These are phyloP conservation scores for Penicillium sp. DNA, from an alignment of 2,329 filamentous ascomycete genomes.

Conservation along the genomic window DNA sequence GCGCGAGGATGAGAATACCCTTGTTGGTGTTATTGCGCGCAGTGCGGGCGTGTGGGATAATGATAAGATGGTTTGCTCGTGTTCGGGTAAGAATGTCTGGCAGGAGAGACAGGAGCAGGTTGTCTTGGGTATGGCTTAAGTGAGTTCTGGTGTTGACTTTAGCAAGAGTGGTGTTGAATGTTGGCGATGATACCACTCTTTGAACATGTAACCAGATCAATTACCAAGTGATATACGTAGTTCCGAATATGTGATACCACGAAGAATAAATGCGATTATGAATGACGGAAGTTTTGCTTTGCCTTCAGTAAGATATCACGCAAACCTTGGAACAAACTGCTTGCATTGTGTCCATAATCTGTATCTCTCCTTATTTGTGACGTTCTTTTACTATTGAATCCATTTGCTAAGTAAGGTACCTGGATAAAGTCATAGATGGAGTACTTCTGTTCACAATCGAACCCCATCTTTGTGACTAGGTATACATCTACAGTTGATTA, in stretches of 20 bases:
- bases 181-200: not conserved
- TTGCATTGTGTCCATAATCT: not conserved
- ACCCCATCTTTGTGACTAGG: too few relatives aligned
- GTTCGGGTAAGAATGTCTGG: conserved; percentile 97
- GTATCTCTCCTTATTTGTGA: not conserved
- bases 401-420: not conserved
- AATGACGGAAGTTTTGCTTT: not conserved
- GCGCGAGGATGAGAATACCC: conserved; percentile 76
- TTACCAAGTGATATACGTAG: not conserved
- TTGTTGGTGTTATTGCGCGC: conserved; percentile 90
- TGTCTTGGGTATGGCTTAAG: conserved; percentile 82
- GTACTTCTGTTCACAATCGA: not conserved
- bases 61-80: conserved; percentile 96
- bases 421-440: not conserved
- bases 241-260: not conserved
- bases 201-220: not conserved
- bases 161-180: not conserved
- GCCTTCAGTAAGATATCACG: not conserved
- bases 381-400: too few relatives aligned
- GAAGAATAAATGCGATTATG: not conserved
- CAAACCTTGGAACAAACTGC: not conserved
- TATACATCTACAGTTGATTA: too few relatives aligned
- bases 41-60: conserved; percentile 99
- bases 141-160: conserved; percentile 29
- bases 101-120: conserved; percentile 91